Percentiles rank a stretch among this genome's conserved stretches.
These are phyloP conservation scores for Akanthomyces dipterigenus DNA, from an alignment of 2,329 filamentous ascomycete species.

Conservation along the genomic window DNA sequence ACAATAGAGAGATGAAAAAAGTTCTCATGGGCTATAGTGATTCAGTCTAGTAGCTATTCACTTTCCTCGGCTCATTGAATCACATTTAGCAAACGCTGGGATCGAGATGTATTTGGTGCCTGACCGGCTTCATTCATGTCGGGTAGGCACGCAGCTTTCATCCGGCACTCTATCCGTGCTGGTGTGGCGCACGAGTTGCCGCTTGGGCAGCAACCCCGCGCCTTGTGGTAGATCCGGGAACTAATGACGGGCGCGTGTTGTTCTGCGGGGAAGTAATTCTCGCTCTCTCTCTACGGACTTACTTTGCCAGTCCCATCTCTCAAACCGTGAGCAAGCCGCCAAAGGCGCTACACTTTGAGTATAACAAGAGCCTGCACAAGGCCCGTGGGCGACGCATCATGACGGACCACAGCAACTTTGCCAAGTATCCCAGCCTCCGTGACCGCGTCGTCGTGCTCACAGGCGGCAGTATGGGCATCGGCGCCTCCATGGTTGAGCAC, in stretches of 20 bases:
- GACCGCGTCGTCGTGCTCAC: conserved; percentile 31
- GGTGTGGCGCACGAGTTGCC: not conserved
- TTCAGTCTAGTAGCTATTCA: too few relatives aligned
- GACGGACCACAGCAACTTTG: conserved; percentile 12
- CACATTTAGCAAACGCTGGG: too few relatives aligned
- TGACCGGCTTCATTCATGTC: not conserved
- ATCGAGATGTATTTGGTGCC: too few relatives aligned
- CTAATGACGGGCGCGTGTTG: too few relatives aligned
- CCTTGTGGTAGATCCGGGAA: not conserved
- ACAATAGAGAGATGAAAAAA: too few relatives aligned
- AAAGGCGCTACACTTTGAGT: too few relatives aligned
- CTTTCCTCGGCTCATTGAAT: too few relatives aligned
- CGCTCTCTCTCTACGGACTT: too few relatives aligned
- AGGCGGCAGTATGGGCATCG: conserved; percentile 35
- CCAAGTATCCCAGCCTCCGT: conserved; percentile 29
- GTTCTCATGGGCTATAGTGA: too few relatives aligned
- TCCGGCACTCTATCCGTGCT: not conserved
- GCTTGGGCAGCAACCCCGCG: not conserved
- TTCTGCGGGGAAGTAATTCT: too few relatives aligned
- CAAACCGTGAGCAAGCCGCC: too few relatives aligned
- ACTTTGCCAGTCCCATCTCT: not conserved
- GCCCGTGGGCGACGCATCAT: not conserved
- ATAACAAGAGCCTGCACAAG: too few relatives aligned
- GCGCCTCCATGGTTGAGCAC: conserved; percentile 30
- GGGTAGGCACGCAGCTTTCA: not conserved